Conservation (phyloP, 2,329 filamentous ascomycete genomes). For the Pestalotiopsis sp. region DNA sequence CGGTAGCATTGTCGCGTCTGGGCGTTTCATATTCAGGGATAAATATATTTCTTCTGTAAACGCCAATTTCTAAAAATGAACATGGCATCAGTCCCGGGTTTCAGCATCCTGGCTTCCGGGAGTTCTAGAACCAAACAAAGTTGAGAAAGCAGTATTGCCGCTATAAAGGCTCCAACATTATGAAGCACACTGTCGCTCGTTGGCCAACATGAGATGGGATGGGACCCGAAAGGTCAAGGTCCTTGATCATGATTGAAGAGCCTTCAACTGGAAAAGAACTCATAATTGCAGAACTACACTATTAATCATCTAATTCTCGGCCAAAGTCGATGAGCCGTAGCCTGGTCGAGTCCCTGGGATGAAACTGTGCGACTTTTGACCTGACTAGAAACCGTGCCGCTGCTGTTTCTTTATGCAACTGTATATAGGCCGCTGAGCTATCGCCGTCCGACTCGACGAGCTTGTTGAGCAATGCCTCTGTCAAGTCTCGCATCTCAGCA, state of each 20-base stretch:
- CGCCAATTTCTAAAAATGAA: not conserved
- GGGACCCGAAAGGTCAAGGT: not conserved
- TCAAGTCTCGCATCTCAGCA: constrained; percentile 61
- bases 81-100: not conserved
- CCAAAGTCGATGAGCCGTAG: constrained; percentile 67
- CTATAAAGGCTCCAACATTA: too few relatives aligned
- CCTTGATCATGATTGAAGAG: not conserved
- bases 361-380: constrained; percentile 68
- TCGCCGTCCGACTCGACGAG: constrained; percentile 58
- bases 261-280: not conserved
- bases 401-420: constrained; percentile 61
- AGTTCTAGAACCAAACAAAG: not conserved
- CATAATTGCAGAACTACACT: not conserved
- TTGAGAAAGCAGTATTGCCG: not conserved
- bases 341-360: constrained; percentile 63
- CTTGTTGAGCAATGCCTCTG: constrained; percentile 63
- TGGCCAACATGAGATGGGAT: not conserved
- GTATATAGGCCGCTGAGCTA: constrained; percentile 59
- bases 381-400: constrained; percentile 66
- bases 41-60: not conserved
- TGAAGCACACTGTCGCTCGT: too few relatives aligned
- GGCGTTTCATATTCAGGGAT: constrained; percentile 9
- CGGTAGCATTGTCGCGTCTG: constrained; percentile 4
- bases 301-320: constrained; percentile 59
- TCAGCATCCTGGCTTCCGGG: constrained; percentile 1